These are phyloP conservation scores for Exidia glandulosa DNA, from an alignment of 768 basidiomycete species.

Conservation along the genomic window DNA sequence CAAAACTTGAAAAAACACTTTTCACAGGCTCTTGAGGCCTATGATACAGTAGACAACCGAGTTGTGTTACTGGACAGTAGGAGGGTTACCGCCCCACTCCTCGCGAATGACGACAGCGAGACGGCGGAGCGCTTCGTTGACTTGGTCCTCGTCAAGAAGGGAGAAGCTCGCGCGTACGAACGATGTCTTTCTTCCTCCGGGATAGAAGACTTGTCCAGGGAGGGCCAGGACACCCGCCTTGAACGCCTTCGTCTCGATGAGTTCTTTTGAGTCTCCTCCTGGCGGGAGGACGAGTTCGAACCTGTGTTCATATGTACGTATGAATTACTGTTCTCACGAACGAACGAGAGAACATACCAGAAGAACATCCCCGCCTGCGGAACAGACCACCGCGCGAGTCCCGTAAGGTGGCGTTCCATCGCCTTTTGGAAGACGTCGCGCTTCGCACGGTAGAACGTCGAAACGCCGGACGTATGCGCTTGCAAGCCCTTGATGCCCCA, in stretches of 20 bases:
- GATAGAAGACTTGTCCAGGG: conserved; percentile 75
- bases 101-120: conserved; percentile 32
- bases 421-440: conserved; percentile 69
- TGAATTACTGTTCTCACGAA: neutral
- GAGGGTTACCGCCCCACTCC: conserved; percentile 3
- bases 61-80: neutral
- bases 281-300: conserved; percentile 49
- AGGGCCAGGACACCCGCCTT: conserved; percentile 80
- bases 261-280: conserved; percentile 55
- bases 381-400: conserved; percentile 58
- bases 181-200: conserved; percentile 53
- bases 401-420: conserved; percentile 65
- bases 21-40: too few relatives aligned
- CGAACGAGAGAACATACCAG: conserved; percentile 39
- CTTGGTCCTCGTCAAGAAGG: conserved; percentile 49
- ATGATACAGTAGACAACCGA: neutral
- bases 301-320: conserved; percentile 27
- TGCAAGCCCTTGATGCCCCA: conserved; percentile 76
- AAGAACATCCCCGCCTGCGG: conserved; percentile 86
- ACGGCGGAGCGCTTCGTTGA: conserved; percentile 61
- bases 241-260: conserved; percentile 68
- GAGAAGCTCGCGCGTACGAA: conserved; percentile 83
- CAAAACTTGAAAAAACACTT: too few relatives aligned
- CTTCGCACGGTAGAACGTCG: conserved; percentile 63
- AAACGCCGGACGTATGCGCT: conserved; percentile 53